Percentiles rank a stretch among this genome's conserved stretches.
phyloP scores from a whole-genome alignment of 495 filamentous ascomycete species.

The Aspergillus homomorphus region DNA sequence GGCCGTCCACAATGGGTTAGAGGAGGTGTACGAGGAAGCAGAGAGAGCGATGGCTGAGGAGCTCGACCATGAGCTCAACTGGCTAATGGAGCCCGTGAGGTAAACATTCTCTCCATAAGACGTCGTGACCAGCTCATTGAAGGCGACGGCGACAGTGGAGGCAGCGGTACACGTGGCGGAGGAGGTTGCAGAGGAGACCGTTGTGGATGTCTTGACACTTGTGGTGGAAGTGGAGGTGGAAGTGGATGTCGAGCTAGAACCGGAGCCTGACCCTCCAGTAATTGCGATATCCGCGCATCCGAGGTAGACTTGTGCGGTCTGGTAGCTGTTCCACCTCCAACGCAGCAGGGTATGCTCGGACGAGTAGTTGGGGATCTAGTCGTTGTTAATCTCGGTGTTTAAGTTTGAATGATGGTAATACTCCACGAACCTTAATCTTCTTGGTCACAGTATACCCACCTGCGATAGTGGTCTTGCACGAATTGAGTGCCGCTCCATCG shows the following conservation, averaged over 20 bases:
- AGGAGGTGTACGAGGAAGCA: slow-evolving; percentile 50
- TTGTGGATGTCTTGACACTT: slow-evolving; percentile 22
- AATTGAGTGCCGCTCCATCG: slow-evolving; percentile 41
- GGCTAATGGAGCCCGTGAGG: slow-evolving; percentile 52
- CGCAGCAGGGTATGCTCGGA: slow-evolving; percentile 51
- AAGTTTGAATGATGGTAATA: too few relatives aligned
- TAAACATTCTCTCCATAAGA: slow-evolving; percentile 57
- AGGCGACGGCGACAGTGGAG: slow-evolving; percentile 54
- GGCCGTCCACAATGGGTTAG: slow-evolving; percentile 56
- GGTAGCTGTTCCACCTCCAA: slow-evolving; percentile 56
- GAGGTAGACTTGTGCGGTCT: slow-evolving; percentile 55
- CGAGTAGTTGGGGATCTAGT: slow-evolving; percentile 39
- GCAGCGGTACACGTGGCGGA: slow-evolving; percentile 36
- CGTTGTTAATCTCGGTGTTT: too few relatives aligned
- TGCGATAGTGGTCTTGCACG: slow-evolving; percentile 50
- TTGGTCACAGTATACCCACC: slow-evolving; percentile 56
- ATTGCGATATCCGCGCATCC: slow-evolving; percentile 54
- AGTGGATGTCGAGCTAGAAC: slow-evolving; percentile 39
- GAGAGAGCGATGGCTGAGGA: slow-evolving; percentile 48
- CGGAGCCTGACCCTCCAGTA: slow-evolving; percentile 52
- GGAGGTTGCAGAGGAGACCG: slow-evolving; percentile 4
- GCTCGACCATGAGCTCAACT: slow-evolving; percentile 57
- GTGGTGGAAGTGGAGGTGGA: slow-evolving; percentile 33
- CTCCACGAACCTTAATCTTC: slow-evolving; percentile 32
- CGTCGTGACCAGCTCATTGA: slow-evolving; percentile 55